Evolutionary conservation across 495 filamentous ascomycete species (phyloP), one percentile per base, ranked within the genome.

Genomic region (Lepidopterella palustris): DNA sequence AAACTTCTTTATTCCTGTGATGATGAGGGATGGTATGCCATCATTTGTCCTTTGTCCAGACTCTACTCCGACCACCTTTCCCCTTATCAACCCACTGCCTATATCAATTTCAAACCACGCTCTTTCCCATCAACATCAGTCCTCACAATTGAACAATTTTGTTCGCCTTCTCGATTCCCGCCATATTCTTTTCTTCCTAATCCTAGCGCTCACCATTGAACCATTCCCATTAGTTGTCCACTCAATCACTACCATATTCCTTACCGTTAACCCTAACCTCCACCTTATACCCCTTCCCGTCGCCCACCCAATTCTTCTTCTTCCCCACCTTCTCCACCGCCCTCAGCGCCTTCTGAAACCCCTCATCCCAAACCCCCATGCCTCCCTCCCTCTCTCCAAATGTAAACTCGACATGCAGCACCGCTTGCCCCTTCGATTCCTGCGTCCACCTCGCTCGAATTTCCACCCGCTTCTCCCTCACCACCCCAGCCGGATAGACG

Each of bases 401-500:
- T 15, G 4, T 25, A 25, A 50, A 50, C 23, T 50, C 47, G 8
- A 50, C 24, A 24, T 27, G 6, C 47, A 50, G 25, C 18, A 50
- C 18, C 18, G 5, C 5, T 15, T 50, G 1, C 15, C 24, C 24
- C 27, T 54, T 49, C 32, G 6, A 15, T 24, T 24, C 47, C 6
- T 50, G 10, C 5, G 20, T 27, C 47, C 47, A 50, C 24, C 15
- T 24, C 2, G 47, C 24, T 13, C 21, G 4, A 3, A 54, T n/a
- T 32, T 18, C 31, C 4, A 54, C 6, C 13, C 51, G 25, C 8
- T 32, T 54, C 27, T 54, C 4, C 53, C 58, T 35, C 20, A 54
- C 68, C 25, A 73, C 63, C 1, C 82, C 81, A n/a, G 80, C 75
- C 0, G 82, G 82, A 68, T 80, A 82, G 5, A 84, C 62, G 23